Evolutionary conservation across 106 monocot genomes (phyloP), one percentile per base, ranked within the genome.

Genomic region (Acanthochlamys bracteata): DNA sequence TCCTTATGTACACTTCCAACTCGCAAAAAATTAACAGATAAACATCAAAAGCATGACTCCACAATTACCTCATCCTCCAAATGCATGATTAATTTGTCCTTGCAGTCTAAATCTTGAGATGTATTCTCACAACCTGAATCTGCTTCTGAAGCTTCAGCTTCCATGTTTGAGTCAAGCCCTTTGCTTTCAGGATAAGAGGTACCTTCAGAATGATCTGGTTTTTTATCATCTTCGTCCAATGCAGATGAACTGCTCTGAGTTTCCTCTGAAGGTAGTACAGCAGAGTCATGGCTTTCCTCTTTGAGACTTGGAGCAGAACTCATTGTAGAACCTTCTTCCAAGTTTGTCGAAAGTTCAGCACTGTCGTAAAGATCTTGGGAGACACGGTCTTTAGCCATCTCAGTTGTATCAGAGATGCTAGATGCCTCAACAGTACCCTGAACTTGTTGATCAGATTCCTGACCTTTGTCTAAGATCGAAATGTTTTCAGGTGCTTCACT

Each of bases 51-150:
- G 13, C 43, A 43, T n/a, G n/a, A 25, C 20, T 41, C 59, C 71
- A 66, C 53, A 46, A 42, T 17, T 82, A 95, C 94, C 86, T 95
- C 82, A 58, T 90, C 79, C 63, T 81, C 73, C 46, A 90, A 64
- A 42, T 59, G 66, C 39, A 64, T 59, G 42, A 82, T 80, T 40
- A 76, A 19, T 42, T 77, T 69, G 41, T 84, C 86, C 62, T 77
- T 86, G 25, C 70, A 76, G 65, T 42, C 25, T 64, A 24, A 22
- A 56, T 64, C 72, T 55, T 60, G 72, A 51, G 20, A 27, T 47
- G 24, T n/a, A 45, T 23, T 54, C 56, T 14, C 75, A 42, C 25
- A 4, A 25, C 24, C 42, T 66, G 20, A 46, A 59, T 58, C 57
- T 0, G 20, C 54, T 58, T 16, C 66, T 39, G 24, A 49, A 74